Conservation (phyloP, 2,329 filamentous ascomycete species). For the Madurella mycetomatis region DNA sequence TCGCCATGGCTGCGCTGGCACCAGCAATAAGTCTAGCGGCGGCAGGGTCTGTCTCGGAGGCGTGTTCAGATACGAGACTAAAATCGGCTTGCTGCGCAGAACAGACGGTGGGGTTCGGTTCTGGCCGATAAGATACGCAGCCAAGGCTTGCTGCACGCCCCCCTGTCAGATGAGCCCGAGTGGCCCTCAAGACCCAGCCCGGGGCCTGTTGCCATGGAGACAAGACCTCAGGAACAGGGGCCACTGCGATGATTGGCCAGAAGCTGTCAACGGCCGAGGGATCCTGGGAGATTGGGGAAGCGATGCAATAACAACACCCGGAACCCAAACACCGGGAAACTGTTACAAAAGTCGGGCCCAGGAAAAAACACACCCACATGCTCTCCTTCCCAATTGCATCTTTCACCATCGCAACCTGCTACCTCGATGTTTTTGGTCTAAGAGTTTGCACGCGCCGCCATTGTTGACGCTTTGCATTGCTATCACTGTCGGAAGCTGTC, state of each 20-base stretch:
- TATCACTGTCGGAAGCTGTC: not conserved
- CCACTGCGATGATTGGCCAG: slow-evolving; percentile 14
- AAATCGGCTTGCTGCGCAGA: not conserved
- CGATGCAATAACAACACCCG: slow-evolving; percentile 23
- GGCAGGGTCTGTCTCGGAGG: not conserved
- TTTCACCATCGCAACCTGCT: slow-evolving; percentile 9
- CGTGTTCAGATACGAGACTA: slow-evolving; percentile 6
- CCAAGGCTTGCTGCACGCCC: not conserved
- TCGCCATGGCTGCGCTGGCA: slow-evolving; percentile 34
- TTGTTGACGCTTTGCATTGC: not conserved
- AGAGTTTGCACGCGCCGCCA: not conserved
- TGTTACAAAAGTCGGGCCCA: slow-evolving; percentile 20
- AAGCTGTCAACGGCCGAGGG: not conserved
- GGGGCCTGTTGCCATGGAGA: slow-evolving; percentile 21
- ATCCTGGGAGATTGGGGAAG: slow-evolving; percentile 14
- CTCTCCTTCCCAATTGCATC: slow-evolving; percentile 26
- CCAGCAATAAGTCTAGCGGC: not conserved
- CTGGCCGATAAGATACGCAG: slow-evolving; percentile 18
- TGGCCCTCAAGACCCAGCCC: not conserved
- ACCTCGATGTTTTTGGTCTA: not conserved
- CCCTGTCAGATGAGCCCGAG: not conserved
- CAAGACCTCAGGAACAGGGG: not conserved
- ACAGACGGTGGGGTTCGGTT: slow-evolving; percentile 19
- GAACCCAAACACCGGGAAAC: slow-evolving; percentile 13
- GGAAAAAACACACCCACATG: slow-evolving; percentile 16